Conservation (phyloP, 352 stramenopile genomes). For the Globisporangium alternatum region DNA sequence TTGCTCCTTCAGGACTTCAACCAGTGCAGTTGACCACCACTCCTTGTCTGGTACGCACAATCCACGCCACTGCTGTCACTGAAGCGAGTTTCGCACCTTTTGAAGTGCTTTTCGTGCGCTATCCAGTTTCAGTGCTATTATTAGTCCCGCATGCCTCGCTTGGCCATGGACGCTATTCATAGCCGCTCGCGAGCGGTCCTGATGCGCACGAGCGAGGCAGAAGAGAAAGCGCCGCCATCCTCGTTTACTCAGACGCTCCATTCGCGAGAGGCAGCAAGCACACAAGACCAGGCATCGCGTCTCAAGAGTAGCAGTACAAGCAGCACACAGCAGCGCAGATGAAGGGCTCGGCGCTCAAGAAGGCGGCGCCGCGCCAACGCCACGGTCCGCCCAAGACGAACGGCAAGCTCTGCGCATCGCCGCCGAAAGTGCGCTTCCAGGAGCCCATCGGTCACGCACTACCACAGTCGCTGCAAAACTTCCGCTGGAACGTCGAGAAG, state of each 20-base stretch:
- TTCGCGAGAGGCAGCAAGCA: background rate
- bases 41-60: background rate
- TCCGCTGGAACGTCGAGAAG: constrained; percentile 77
- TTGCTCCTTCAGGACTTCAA: background rate
- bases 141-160: background rate
- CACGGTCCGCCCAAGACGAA: constrained; percentile 5
- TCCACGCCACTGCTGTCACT: background rate
- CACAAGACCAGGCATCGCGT: background rate
- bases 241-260: background rate
- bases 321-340: constrained; percentile 14
- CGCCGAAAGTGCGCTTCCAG: constrained; percentile 55
- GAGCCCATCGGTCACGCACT: constrained; percentile 59
- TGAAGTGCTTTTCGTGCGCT: background rate
- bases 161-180: background rate
- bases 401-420: constrained; percentile 40
- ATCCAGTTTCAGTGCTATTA: background rate
- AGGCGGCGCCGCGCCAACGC: constrained; percentile 10
- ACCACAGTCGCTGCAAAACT: constrained; percentile 61
- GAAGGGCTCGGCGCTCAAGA: constrained; percentile 45
- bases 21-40: background rate
- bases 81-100: background rate
- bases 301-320: background rate
- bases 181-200: background rate
- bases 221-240: background rate
- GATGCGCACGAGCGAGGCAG: background rate